These are phyloP conservation scores for Pseudocercospora musae DNA, from an alignment of 2,329 filamentous ascomycete genomes.

Conservation along the genomic window DNA sequence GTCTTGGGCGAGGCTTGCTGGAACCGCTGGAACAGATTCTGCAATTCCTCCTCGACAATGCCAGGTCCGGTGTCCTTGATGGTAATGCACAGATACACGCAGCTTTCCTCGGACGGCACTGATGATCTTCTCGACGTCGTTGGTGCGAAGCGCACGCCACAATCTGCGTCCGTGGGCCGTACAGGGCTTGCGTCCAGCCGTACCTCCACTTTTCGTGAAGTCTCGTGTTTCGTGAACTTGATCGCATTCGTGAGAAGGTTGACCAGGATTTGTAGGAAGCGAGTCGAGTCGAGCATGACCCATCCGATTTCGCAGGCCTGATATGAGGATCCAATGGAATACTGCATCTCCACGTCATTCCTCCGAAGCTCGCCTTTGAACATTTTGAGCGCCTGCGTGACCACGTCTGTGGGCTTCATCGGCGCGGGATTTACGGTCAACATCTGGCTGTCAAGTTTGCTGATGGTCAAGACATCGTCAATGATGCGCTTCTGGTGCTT, in stretches of 20 bases:
- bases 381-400: conserved; percentile 36
- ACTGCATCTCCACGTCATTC: conserved; percentile 36
- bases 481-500: conserved; percentile 40
- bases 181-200: conserved; percentile 10
- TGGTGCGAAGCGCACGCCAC: conserved; percentile 3
- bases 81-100: conserved; percentile 62
- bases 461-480: conserved; percentile 46
- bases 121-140: neutral
- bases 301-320: neutral
- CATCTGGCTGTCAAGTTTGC: conserved; percentile 34
- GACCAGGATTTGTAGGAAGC: conserved; percentile 26
- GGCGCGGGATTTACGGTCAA: conserved; percentile 37
- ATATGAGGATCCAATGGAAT: conserved; percentile 34
- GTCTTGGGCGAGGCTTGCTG: conserved; percentile 69
- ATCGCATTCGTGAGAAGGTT: conserved; percentile 30
- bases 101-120: neutral
- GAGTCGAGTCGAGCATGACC: conserved; percentile 21
- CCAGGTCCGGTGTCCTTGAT: conserved; percentile 70
- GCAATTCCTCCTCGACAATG: conserved; percentile 64
- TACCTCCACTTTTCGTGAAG: conserved; percentile 36
- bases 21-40: conserved; percentile 71
- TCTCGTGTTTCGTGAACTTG: conserved; percentile 29
- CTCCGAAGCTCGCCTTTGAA: conserved; percentile 39
- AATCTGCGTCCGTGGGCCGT: conserved; percentile 4
- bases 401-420: conserved; percentile 34